Evolutionary conservation across 2,329 filamentous ascomycete species (phyloP), one percentile per base, ranked within the genome.

Genomic region (Stenocarpella maydis): DNA sequence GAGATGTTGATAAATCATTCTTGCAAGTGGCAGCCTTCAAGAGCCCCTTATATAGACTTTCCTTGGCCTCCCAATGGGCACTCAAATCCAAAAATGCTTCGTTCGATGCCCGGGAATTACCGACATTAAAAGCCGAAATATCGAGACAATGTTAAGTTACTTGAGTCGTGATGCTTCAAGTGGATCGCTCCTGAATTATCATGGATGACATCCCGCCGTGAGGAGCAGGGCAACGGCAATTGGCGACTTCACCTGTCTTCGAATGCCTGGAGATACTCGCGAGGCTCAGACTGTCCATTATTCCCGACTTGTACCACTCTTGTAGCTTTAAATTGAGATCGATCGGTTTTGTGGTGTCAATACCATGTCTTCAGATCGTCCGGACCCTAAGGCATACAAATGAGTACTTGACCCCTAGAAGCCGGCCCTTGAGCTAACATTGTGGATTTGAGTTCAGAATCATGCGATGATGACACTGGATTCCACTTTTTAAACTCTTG

Each of bases 401-500:
- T 1, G 5, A 31, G 58, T 47, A n/a, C 41, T 4, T 15, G 2
- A 7, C 21, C 41, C 19, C 58, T 34, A 15, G 19, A 37, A n/a
- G 19, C 41, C 26, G 31, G 12, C 41, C 41, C 43, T 31, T 12
- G 26, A 21, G 10, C 45, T 7, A 24, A 21, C 41, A 34, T 45
- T 26, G 26, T 17, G 19, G 4, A 19, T 19, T 21, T 19, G 39
- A 19, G 17, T 61, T 19, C 15, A 26, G 7, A 8, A 34, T 47
- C 41, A 45, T 34, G n/a, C n/a, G n/a, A 45, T 37, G 41, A 61
- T 21, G 9, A 24, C 21, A 21, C 26, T 45, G 10, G 58, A 41
- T 37, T 37, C 58, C 58, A 61, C 17, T 14, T 61, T 61, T 61
- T 61, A 61, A 61, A 41, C 58, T 61, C 58, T 61, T 61, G n/a